Base-by-base conservation (phyloP, 148 eudicot genomes). In the Rhododendron vialii region DNA sequence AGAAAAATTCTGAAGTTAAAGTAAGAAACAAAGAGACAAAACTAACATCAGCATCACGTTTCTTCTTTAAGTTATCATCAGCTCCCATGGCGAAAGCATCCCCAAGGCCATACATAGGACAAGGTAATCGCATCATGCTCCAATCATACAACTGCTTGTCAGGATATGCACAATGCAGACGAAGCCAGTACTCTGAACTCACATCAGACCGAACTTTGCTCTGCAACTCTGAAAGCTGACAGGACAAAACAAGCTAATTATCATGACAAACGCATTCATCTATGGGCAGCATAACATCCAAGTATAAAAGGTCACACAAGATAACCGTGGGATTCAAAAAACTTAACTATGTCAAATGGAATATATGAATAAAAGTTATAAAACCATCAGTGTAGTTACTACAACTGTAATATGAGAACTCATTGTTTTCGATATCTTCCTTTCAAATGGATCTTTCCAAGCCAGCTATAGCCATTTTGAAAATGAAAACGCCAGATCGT, bases 101-200 rank as follows among this genome's bases (percentile, higher is more conserved):
- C 75, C 96, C 98, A 45, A 95, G 89, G 53, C 99, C 99, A 88
- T 95, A 98, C 80, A 89, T 78, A 87, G 95, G 96, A 84, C 94
- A 91, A 71, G 88, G 92, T 85, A 95, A 88, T 63, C 98, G 90
- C 86, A 90, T 91, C 98, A 95, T 93, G 77, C 98, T 97, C 96
- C 99, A 98, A 87, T 98, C 99, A 91, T 91, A 98, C 82, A 98
- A 86, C 90, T 95, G 95, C 87, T 93, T 89, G 35, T 94, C 96
- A 61, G 98, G 97, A 88, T 90, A 88, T 82, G 93, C 93, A 88
- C 99, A 98, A 75, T 87, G 92, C 86, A 91, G 85, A 69, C 96
- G 95, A 85, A 98, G 96, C 99, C 96, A 95, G 87, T 93, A 94
- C 83, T 98, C 99, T 87, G 98, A 88, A 90, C 96, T 94, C 63